These are phyloP conservation scores for Oryza meridionalis DNA, from an alignment of 176 grass and related monocot genomes.

Conservation along the genomic window DNA sequence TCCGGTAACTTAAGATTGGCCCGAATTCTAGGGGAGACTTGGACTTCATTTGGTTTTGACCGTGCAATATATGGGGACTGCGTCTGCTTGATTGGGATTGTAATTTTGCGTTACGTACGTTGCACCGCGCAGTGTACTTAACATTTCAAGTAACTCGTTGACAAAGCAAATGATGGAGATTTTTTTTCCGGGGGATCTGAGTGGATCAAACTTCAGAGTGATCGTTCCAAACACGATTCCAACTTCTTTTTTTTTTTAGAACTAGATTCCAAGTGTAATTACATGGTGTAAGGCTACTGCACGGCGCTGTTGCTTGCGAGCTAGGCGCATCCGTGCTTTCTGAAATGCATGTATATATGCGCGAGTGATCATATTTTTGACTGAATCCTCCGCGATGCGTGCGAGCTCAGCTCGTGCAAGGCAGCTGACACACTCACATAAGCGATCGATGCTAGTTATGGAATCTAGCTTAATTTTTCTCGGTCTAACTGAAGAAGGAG, in stretches of 20 bases:
- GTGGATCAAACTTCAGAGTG: not conserved
- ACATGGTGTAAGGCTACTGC: slow-evolving; percentile 17
- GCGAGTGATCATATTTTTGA: not conserved
- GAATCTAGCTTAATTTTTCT: not conserved
- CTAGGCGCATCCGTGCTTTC: not conserved
- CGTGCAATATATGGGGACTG: too few relatives aligned
- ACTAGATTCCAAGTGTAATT: not conserved
- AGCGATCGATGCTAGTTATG: not conserved
- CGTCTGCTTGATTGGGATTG: not conserved
- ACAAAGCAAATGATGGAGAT: not conserved
- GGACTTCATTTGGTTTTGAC: too few relatives aligned
- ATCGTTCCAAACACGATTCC: slow-evolving; percentile 23
- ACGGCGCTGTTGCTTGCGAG: not conserved
- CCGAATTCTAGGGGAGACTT: too few relatives aligned
- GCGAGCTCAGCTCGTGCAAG: not conserved
- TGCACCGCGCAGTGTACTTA: not conserved
- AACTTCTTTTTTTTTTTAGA: too few relatives aligned
- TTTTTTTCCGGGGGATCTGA: not conserved
- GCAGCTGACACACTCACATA: not conserved
- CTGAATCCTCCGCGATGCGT: slow-evolving; percentile 12
- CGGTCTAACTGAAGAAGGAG: not conserved
- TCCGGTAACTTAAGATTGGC: too few relatives aligned
- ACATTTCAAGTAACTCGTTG: not conserved
- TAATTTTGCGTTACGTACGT: not conserved
- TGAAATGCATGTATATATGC: not conserved